Conservation (phyloP, 2,329 filamentous ascomycete species). For the Verticillium klebahnii region DNA sequence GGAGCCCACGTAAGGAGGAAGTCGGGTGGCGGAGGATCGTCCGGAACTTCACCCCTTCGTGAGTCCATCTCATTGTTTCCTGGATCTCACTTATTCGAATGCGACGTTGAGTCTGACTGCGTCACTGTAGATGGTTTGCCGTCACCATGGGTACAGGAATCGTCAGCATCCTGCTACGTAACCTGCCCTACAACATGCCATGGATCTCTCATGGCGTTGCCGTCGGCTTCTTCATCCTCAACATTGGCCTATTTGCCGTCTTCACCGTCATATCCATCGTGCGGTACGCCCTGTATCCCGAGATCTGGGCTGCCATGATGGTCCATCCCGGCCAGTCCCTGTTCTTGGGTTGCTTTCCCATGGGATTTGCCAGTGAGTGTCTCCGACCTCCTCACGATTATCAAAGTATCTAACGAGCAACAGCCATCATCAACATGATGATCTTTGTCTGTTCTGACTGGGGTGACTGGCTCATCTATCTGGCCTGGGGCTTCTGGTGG, state of each 20-base stretch:
- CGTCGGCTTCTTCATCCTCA: constrained; percentile 56
- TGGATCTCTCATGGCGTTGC: constrained; percentile 42
- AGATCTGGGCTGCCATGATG: constrained; percentile 63
- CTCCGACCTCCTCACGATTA: background rate
- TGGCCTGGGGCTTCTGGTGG: constrained; percentile 57
- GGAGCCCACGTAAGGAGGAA: constrained; percentile 24
- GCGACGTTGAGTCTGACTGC: background rate
- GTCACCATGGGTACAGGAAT: constrained; percentile 66
- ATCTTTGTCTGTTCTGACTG: constrained; percentile 57
- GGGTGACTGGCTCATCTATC: constrained; percentile 51
- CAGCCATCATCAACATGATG: constrained; percentile 59
- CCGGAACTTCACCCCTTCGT: constrained; percentile 52
- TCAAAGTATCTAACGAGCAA: too few relatives aligned
- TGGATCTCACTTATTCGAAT: background rate
- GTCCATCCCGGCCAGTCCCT: constrained; percentile 61
- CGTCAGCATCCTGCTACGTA: constrained; percentile 56
- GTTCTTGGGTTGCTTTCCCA: constrained; percentile 65
- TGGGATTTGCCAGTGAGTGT: constrained; percentile 55
- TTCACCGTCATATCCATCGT: constrained; percentile 51
- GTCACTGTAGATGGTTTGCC: constrained; percentile 46
- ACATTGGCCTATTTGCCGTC: constrained; percentile 50
- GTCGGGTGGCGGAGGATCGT: constrained; percentile 40
- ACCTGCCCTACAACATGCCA: constrained; percentile 53
- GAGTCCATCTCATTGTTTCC: constrained; percentile 17
- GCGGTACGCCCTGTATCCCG: constrained; percentile 61